Conservation (phyloP, 2,329 filamentous ascomycete genomes). For the Capronia americana region DNA sequence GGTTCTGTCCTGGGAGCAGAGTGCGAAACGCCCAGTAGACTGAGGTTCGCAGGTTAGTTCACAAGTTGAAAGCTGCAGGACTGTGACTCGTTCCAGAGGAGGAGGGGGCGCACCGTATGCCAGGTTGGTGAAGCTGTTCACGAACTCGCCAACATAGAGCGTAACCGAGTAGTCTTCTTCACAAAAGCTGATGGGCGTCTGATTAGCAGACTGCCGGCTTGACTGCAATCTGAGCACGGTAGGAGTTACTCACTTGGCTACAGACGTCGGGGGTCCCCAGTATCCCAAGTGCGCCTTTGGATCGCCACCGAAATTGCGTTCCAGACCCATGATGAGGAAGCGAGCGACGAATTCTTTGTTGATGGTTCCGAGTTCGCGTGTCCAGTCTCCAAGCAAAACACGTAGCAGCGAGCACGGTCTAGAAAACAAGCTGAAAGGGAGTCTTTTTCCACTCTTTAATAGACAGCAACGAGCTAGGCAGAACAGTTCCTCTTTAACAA, state of each 20-base stretch:
- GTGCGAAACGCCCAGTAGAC: conserved; percentile 36
- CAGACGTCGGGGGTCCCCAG: conserved; percentile 34
- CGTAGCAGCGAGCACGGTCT: neutral
- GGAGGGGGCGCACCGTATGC: conserved; percentile 35
- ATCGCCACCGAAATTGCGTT: conserved; percentile 33
- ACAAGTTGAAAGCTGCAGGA: neutral
- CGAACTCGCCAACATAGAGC: conserved; percentile 41
- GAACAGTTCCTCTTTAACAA: conserved; percentile 1
- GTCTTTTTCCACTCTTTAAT: neutral
- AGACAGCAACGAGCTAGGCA: neutral
- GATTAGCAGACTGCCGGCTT: neutral
- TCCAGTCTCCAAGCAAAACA: neutral
- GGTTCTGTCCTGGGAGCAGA: conserved; percentile 25
- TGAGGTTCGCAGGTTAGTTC: conserved; percentile 12
- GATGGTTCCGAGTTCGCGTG: neutral
- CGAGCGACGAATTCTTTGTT: neutral
- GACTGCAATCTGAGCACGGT: neutral
- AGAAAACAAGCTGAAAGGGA: neutral
- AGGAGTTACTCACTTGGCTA: conserved; percentile 30
- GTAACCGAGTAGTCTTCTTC: conserved; percentile 42
- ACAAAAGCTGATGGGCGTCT: conserved; percentile 30
- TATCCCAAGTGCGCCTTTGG: conserved; percentile 29
- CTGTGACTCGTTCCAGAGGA: neutral
- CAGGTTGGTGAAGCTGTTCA: conserved; percentile 43
- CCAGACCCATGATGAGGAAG: conserved; percentile 27